Conservation (phyloP, 768 basidiomycete species). For the Auricularia sp. region DNA sequence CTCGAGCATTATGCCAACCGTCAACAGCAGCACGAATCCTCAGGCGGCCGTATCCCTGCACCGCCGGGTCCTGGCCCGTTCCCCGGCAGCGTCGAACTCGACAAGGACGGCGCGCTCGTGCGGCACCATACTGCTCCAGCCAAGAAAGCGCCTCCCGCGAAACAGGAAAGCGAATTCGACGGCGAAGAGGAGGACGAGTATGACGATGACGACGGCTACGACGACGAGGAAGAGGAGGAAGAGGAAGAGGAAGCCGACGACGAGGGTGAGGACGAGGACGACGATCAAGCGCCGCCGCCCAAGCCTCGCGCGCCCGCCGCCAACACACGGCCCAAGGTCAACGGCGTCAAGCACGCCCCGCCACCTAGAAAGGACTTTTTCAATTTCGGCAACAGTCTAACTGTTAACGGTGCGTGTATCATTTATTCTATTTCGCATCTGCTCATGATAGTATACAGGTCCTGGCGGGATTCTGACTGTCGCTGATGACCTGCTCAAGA, state of each 20-base stretch:
- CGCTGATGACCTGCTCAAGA: slow-evolving; percentile 96
- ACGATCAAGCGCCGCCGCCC: slow-evolving; percentile 28
- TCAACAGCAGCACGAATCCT: slow-evolving; percentile 90
- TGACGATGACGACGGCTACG: slow-evolving; percentile 47
- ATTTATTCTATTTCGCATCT: slow-evolving; percentile 9
- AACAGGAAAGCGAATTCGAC: slow-evolving; percentile 55
- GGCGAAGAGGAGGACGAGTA: slow-evolving; percentile 30
- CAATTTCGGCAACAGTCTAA: slow-evolving; percentile 71
- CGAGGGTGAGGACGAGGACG: slow-evolving; percentile 58
- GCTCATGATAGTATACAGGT: slow-evolving; percentile 30
- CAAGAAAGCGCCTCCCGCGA: slow-evolving; percentile 22
- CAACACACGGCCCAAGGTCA: not conserved
- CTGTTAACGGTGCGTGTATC: slow-evolving; percentile 58
- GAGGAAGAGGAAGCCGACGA: slow-evolving; percentile 55
- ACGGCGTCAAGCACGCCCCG: not conserved
- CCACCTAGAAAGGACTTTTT: slow-evolving; percentile 45
- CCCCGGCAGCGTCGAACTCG: slow-evolving; percentile 94
- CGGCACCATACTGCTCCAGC: slow-evolving; percentile 13
- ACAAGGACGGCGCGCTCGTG: slow-evolving; percentile 75
- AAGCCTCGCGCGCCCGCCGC: not conserved
- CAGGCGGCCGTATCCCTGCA: slow-evolving; percentile 79
- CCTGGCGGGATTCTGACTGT: slow-evolving; percentile 95
- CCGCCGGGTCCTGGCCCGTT: slow-evolving; percentile 96
- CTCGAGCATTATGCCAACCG: slow-evolving; percentile 98
- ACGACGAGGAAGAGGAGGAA: slow-evolving; percentile 44